These are phyloP conservation scores for Phaeosphaeria sp. DNA, from an alignment of 2,329 filamentous ascomycete species.

Conservation along the genomic window DNA sequence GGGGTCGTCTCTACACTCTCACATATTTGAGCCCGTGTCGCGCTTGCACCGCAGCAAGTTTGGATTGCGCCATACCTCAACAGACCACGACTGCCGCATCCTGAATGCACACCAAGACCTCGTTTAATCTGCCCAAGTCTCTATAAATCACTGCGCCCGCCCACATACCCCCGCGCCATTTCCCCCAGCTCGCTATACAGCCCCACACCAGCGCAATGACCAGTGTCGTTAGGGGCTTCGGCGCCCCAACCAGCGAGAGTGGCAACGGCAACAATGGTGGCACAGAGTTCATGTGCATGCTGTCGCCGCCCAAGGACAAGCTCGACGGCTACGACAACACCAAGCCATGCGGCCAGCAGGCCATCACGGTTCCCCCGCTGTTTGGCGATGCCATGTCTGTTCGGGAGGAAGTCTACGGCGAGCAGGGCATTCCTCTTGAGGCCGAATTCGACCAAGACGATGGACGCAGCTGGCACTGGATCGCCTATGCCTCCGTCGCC, in stretches of 20 bases:
- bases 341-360: constrained; percentile 41
- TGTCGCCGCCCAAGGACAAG: constrained; percentile 43
- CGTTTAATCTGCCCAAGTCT: background rate
- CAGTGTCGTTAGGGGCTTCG: constrained; percentile 30
- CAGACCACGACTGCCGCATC: background rate
- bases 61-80: constrained; percentile 3
- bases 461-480: constrained; percentile 80
- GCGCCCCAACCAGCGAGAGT: constrained; percentile 17
- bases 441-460: constrained; percentile 86
- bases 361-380: constrained; percentile 47
- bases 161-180: background rate
- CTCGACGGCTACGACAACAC: constrained; percentile 48
- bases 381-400: constrained; percentile 64
- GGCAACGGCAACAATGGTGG: constrained; percentile 33
- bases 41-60: constrained; percentile 1
- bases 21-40: constrained; percentile 3
- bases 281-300: constrained; percentile 50
- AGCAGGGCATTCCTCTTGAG: constrained; percentile 64
- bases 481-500: constrained; percentile 73
- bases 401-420: constrained; percentile 64
- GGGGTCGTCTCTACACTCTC: background rate
- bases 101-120: background rate
- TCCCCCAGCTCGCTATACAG: background rate
- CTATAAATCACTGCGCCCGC: background rate
- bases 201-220: constrained; percentile 13